phyloP scores from a whole-genome alignment of 352 stramenopile species.

The Blastocystis sp. region DNA sequence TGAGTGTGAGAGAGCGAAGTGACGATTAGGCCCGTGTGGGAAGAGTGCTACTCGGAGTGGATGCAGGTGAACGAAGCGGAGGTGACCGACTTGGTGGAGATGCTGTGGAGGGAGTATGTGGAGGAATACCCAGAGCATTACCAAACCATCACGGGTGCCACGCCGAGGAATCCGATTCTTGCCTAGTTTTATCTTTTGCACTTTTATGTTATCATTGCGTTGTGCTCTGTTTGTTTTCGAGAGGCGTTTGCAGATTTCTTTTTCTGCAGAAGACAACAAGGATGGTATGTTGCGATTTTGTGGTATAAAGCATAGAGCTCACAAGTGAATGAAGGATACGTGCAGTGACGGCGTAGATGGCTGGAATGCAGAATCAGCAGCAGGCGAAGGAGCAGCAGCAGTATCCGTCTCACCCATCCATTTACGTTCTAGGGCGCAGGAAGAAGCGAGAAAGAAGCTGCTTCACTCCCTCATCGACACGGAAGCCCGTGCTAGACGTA shows the following conservation, averaged over 20 bases:
- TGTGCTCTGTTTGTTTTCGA: background rate
- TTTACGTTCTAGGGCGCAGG: conserved; percentile 21
- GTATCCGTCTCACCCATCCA: background rate
- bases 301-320: background rate
- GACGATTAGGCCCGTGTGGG: conserved; percentile 15
- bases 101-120: conserved; percentile 13
- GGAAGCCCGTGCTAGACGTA: conserved; percentile 51
- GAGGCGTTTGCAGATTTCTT: background rate
- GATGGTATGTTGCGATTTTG: background rate
- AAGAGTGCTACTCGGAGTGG: background rate
- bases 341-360: background rate
- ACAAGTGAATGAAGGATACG: background rate
- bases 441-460: conserved; percentile 64
- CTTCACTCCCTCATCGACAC: conserved; percentile 52
- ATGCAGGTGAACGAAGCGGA: background rate
- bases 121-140: conserved; percentile 9
- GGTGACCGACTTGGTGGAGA: background rate
- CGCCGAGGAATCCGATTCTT: background rate
- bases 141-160: background rate
- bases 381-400: conserved; percentile 45
- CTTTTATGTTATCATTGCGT: conserved; percentile 2
- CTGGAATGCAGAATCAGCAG: conserved; percentile 24
- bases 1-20: background rate
- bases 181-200: background rate
- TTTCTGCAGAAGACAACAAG: background rate